Percentiles rank a stretch among this genome's conserved stretches.
These are phyloP conservation scores for Pestalotiopsis sp. DNA, from an alignment of 2,329 filamentous ascomycete genomes.

Conservation along the genomic window DNA sequence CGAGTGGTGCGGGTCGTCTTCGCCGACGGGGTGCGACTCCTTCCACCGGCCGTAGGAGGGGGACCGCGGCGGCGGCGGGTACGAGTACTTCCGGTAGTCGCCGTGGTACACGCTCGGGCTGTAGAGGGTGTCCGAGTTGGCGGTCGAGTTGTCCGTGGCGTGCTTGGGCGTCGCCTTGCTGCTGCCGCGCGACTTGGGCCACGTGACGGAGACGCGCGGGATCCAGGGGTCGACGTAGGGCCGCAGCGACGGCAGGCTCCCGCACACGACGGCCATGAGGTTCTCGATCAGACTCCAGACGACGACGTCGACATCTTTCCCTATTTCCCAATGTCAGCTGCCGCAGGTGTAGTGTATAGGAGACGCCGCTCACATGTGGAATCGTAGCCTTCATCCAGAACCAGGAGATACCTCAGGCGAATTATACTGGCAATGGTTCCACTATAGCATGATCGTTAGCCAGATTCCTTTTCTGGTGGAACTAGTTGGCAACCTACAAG, in stretches of 20 bases:
- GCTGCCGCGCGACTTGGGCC: background rate
- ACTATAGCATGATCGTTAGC: background rate
- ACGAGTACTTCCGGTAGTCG: background rate
- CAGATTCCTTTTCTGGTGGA: background rate
- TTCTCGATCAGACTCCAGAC: slow-evolving; percentile 4
- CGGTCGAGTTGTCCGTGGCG: background rate
- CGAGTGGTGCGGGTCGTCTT: background rate
- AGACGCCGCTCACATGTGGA: background rate
- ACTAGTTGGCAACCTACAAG: background rate
- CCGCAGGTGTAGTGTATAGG: background rate
- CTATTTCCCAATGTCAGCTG: background rate
- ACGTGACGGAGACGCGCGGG: background rate
- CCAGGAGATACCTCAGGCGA: background rate
- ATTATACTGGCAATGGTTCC: slow-evolving; percentile 8
- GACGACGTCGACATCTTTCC: background rate
- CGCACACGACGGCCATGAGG: slow-evolving; percentile 1
- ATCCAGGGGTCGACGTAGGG: background rate
- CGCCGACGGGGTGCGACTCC: background rate
- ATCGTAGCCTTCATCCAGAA: background rate
- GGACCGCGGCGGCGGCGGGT: background rate
- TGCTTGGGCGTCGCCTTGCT: background rate
- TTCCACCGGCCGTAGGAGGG: background rate
- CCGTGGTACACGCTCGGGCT: background rate
- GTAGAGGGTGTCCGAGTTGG: background rate
- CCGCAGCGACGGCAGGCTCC: background rate